A percentile compares a stretch with the other conserved stretches of the same genome.
phyloP scores from a whole-genome alignment of 441 rosid genomes.

The Adansonia madagascariensis region DNA sequence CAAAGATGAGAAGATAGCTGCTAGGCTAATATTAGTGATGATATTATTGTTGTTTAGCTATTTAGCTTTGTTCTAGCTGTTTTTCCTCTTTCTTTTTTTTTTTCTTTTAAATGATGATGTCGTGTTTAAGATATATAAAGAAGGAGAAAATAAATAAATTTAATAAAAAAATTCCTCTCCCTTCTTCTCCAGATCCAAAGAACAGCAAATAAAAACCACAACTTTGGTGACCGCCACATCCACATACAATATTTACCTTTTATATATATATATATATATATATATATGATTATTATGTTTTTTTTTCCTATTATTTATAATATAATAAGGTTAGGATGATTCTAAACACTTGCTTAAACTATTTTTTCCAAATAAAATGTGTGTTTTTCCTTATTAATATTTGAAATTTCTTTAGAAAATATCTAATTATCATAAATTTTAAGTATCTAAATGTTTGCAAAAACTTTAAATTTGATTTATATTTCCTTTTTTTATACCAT shows the following conservation, averaged over 20 bases:
- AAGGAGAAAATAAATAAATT: no score
- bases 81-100: conserved; percentile 15
- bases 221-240: conserved; percentile 38
- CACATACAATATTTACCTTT: conserved; percentile 30
- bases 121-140: background rate
- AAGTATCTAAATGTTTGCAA: no score
- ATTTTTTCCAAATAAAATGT: no score
- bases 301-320: no score
- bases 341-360: background rate
- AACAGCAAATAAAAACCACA: conserved; percentile 48
- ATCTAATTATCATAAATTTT: no score
- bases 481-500: no score
- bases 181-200: conserved; percentile 33
- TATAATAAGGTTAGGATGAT: background rate
- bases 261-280: no score
- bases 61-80: conserved; percentile 20
- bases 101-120: conserved; percentile 13
- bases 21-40: conserved; percentile 43
- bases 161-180: background rate
- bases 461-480: no score
- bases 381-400: no score
- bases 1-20: conserved; percentile 9
- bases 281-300: no score
- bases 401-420: no score
- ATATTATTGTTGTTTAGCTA: conserved; percentile 20